Evolutionary conservation across 805 yeast genomes (phyloP), one percentile per base, ranked within the genome.

Genomic region (Barnettozyma californica): DNA sequence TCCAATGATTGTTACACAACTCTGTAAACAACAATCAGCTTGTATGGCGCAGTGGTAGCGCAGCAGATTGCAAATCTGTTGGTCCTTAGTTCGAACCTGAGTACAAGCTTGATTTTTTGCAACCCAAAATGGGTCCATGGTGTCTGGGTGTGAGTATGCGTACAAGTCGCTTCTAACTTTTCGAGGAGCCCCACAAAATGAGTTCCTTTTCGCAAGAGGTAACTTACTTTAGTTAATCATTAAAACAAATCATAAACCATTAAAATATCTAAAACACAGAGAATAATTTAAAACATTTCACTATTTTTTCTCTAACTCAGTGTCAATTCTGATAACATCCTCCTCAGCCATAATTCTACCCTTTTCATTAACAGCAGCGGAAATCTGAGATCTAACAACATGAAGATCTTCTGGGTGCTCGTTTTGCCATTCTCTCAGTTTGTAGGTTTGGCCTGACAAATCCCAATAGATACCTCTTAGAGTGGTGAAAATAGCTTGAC

Each of bases 51-150:
- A 87, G 94, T 83, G 94, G 95, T 86, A 87, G 92, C 91, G 95
- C 94, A 85, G 90, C 88, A 84, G 95, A 87, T 87, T 87, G 95
- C 95, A 87, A 87, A 86, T 87, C 95, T 85, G 87, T 83, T 85
- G 95, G 96, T 87, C 94, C 90, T 84, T 81, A 84, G 95, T 87
- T 87, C 96, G 83, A 87, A 68, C 82, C 96, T 84, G 95, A 84
- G 88, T 77, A 83, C 84, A 80, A 83, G 89, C 94, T 84, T 53
- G 45, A 52, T 61, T 68, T 68, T 72, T 73, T 23, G n/a, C n/a
- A n/a, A n/a, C n/a, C n/a, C n/a, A n/a, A n/a, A n/a, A n/a, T n/a
- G n/a, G n/a, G n/a, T n/a, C n/a, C n/a, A n/a, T n/a, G n/a, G n/a
- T n/a, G n/a, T n/a, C n/a, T n/a, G n/a, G n/a, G n/a, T n/a, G n/a